Evolutionary conservation across 1,284 basidiomycete species (phyloP), one percentile per base, ranked within the genome.

Genomic region (Prillingera fragicola): DNA sequence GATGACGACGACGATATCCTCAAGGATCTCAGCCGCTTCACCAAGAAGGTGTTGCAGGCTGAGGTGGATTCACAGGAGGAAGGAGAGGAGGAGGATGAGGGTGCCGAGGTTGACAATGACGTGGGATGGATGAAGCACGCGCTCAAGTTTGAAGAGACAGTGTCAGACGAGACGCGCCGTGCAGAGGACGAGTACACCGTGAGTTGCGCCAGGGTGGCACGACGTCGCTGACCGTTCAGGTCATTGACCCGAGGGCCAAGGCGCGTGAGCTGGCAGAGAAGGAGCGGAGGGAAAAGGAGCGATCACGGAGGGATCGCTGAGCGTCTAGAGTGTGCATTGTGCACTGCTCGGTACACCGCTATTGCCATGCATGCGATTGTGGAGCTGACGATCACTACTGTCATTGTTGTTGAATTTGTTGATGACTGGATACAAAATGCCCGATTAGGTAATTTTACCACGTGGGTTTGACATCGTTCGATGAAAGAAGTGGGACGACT

Each of bases 181-280:
- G 88, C 88, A 0, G 86, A 91, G 67, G 75, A 86, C 37, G 88
- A 92, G 56, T 92, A 91, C 60, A 85, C 89, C 65, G 88, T 92
- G 36, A 87, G 70, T 58, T 2, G 9, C 8, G 5, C 12, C 18
- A 2, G 17, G 12, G 22, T 33, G n/a, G 25, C 25, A 19, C 13
- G 26, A 23, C 34, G 24, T n/a, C 3, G 23, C 43, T 50, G 33
- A 43, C 37, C 6, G 15, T 19, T 23, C 41, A 71, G 69, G 69
- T 71, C n/a, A 70, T 71, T 35, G 69, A 71, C 46, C 68, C 69
- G 6, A 52, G 68, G 31, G 67, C 67, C 4, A 71, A 71, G 42
- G 69, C 68, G 0, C 50, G 62, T 9, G 59, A 63, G 27, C 29
- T 71, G 5, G 57, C 55, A 6, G 55, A 56, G 21, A 36, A 59